A percentile compares a stretch with the other conserved stretches of the same genome.
phyloP scores from a whole-genome alignment of 805 yeast genomes.

The Kluyveromyces nonfermentans region DNA sequence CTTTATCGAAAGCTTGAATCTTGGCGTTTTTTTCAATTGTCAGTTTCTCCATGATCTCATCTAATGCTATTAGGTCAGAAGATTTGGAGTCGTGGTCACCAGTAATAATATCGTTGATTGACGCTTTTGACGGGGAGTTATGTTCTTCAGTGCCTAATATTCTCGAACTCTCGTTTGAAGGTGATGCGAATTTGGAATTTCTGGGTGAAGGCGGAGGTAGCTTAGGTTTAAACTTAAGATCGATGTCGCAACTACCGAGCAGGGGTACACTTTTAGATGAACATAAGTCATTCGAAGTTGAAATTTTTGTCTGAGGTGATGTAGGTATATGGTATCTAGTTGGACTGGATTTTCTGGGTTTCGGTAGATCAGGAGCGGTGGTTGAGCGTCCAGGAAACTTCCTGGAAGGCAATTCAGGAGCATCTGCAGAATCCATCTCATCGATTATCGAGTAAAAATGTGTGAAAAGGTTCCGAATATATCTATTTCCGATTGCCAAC shows the following conservation, averaged over 20 bases:
- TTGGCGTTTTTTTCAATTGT: slow-evolving; percentile 16
- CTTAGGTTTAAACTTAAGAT: background rate
- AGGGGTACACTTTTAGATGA: background rate
- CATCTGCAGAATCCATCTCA: background rate
- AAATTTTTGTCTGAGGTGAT: background rate
- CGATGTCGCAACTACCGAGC: background rate
- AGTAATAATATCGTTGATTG: slow-evolving; percentile 1
- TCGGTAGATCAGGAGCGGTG: slow-evolving; percentile 16
- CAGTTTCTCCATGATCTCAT: slow-evolving; percentile 4
- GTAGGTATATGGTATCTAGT: slow-evolving; percentile 7
- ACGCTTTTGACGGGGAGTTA: background rate
- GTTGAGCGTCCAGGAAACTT: background rate
- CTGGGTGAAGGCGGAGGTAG: background rate
- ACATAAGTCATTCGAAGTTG: no score
- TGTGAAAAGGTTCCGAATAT: slow-evolving; percentile 42
- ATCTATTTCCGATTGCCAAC: slow-evolving; percentile 43
- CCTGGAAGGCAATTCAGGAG: background rate
- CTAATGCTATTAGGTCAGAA: background rate
- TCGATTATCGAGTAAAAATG: slow-evolving; percentile 33
- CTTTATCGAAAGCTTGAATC: slow-evolving; percentile 23
- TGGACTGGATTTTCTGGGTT: slow-evolving; percentile 23
- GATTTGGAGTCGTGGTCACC: background rate
- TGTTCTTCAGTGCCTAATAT: background rate
- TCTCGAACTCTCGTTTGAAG: background rate
- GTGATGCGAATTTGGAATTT: background rate